phyloP scores from a whole-genome alignment of 2,329 filamentous ascomycete genomes.

The Hortaea werneckii region DNA sequence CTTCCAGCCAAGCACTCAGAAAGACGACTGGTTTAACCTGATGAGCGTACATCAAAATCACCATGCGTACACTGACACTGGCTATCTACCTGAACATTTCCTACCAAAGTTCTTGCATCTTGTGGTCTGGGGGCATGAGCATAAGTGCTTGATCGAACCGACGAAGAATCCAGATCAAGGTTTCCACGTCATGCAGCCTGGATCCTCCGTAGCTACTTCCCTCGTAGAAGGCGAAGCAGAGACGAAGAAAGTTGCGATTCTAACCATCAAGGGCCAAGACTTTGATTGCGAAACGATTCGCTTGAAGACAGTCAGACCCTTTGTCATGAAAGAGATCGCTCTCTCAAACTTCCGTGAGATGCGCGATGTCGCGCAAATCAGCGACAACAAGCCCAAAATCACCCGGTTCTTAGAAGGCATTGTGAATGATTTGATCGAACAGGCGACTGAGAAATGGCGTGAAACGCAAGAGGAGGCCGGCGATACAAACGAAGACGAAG shows the following conservation, averaged over 20 bases:
- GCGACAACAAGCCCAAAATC: constrained; percentile 72
- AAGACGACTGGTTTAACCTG: constrained; percentile 88
- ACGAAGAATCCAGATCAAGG: constrained; percentile 72
- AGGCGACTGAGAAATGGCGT: constrained; percentile 74
- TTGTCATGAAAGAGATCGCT: constrained; percentile 74
- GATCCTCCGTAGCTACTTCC: constrained; percentile 91
- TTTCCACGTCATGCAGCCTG: constrained; percentile 95
- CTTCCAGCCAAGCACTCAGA: constrained; percentile 71
- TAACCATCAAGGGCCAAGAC: constrained; percentile 67
- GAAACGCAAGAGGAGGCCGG: constrained; percentile 56
- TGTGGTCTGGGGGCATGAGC: constrained; percentile 94
- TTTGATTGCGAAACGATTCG: constrained; percentile 73
- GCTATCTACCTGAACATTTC: constrained; percentile 90
- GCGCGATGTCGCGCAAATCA: constrained; percentile 65
- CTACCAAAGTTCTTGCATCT: constrained; percentile 85
- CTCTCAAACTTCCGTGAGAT: constrained; percentile 67
- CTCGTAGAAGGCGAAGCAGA: constrained; percentile 82
- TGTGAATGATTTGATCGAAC: constrained; percentile 76
- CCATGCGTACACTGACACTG: constrained; percentile 78
- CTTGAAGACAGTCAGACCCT: constrained; percentile 80
- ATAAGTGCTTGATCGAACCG: constrained; percentile 88
- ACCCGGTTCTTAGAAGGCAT: constrained; percentile 66
- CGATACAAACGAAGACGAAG: constrained; percentile 43
- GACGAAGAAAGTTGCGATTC: constrained; percentile 77
- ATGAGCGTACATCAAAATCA: constrained; percentile 96